Evolutionary conservation across 2,329 filamentous ascomycete genomes (phyloP), one percentile per base, ranked within the genome.

Genomic region (Alternaria sp.): DNA sequence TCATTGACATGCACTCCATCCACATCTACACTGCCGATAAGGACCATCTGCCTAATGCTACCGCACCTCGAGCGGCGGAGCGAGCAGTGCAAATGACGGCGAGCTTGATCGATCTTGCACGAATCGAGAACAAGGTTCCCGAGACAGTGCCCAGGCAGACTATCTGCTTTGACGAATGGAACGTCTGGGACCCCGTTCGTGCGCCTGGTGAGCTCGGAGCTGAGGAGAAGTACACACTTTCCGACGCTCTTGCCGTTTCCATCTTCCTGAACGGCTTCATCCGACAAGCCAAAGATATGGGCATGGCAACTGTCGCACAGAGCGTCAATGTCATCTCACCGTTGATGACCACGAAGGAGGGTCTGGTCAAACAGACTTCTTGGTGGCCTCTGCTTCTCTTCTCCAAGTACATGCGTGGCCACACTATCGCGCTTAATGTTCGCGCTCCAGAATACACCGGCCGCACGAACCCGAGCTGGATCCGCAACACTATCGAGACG

Each of bases 81-180:
- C 86, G 91, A 26, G 89, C 90, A 5, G 93, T 94, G 68, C 85
- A 92, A 75, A 89, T 92, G 68, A 85, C 90, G 3, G 87, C 87
- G 3, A 83, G 85, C 1, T 82, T 93, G 3, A 92, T 93, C 68
- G 91, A 94, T 75, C 86, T 94, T 2, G 91, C 91, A 0, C 85
- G 89, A 33, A 89, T 92, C 72, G 89, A 92, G 76, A 90, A 91
- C 77, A 81, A 83, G 44, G 85, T 90, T 0, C 85, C 89, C 0
- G 80, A 85, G 0, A 82, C 83, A 0, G 86, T 89, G n/a, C 86
- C 87, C 5, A 82, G 86, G 4, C 90, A 88, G 50, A 90, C 86
- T 55, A 92, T 94, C 76, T 94, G 91, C 83, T 94, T 94, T 75
- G 92, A 94, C 75, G 91, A 94, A 79, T 94, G 92, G 92, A 94